Evolutionary conservation across 2,329 filamentous ascomycete species (phyloP).

Genomic region (Alternaria burnsii): DNA sequence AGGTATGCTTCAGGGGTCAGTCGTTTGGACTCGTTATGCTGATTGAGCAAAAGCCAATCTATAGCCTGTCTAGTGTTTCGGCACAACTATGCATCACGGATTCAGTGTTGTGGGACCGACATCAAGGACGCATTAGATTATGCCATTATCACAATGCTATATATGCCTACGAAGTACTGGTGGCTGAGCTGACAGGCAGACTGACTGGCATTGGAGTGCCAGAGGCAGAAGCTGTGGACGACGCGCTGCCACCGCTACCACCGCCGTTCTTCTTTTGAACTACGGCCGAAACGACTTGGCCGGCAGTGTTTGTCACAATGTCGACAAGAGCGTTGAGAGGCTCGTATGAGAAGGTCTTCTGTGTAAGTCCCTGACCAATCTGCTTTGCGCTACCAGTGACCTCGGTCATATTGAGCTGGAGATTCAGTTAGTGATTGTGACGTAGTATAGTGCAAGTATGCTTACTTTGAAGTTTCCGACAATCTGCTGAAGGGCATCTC

Average conservation of each 20-base stretch:
- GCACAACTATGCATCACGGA: neutral
- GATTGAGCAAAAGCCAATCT: neutral
- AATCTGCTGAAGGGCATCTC: conserved; percentile 59
- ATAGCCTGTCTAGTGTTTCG: neutral
- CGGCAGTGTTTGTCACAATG: conserved; percentile 64
- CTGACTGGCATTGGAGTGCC: conserved; percentile 42
- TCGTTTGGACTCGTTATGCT: neutral
- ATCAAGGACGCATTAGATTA: conserved; percentile 18
- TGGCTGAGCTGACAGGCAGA: conserved; percentile 39
- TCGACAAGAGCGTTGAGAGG: conserved; percentile 62
- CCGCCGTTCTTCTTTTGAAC: conserved; percentile 47
- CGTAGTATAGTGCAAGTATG: neutral
- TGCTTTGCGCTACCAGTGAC: conserved; percentile 49
- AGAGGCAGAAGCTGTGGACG: conserved; percentile 27
- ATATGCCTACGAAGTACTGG: conserved; percentile 23
- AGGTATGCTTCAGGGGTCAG: neutral
- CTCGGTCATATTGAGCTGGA: conserved; percentile 64
- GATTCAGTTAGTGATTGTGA: conserved; percentile 1
- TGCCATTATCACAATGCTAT: conserved; percentile 7
- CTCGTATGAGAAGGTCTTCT: conserved; percentile 64
- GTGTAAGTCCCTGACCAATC: conserved; percentile 51
- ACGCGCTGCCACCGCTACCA: conserved; percentile 18
- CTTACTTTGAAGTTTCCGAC: conserved; percentile 63
- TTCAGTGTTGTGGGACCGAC: neutral
- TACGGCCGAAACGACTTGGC: conserved; percentile 63